phyloP scores from a whole-genome alignment of 148 eudicot species.

The Camellia japonica region DNA sequence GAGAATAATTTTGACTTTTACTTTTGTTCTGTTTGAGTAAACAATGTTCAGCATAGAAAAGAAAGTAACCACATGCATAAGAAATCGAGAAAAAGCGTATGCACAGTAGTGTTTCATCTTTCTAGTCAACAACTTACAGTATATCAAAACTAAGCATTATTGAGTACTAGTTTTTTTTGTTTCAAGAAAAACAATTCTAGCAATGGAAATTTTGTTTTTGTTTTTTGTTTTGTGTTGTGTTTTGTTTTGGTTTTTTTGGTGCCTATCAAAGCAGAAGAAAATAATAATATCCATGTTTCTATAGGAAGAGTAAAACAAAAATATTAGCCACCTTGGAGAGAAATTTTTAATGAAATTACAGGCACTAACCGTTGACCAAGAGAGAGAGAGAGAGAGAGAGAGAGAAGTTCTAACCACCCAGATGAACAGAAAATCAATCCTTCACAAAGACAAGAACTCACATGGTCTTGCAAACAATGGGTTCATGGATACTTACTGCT shows the following conservation, averaged over 20 bases:
- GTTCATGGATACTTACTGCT: constrained; percentile 46
- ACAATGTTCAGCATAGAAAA: neutral
- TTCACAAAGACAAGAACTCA: neutral
- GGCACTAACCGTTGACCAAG: neutral
- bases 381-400: neutral
- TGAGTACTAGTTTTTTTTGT: neutral
- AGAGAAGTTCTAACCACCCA: neutral
- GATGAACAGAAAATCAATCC: neutral
- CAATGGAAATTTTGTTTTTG: too few species aligned
- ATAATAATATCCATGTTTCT: too few species aligned
- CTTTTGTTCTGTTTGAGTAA: neutral
- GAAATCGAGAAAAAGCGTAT: neutral
- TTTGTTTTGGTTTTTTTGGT: too few species aligned
- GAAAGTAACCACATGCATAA: neutral
- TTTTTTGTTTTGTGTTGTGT: too few species aligned
- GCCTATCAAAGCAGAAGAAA: too few species aligned
- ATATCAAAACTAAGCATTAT: neutral
- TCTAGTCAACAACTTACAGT: neutral
- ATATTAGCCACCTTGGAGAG: neutral
- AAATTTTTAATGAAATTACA: neutral
- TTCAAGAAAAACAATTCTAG: neutral
- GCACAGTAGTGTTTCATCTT: neutral
- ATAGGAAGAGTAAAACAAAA: too few species aligned
- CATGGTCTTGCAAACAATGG: neutral
- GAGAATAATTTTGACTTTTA: neutral